Evolutionary conservation across 495 filamentous ascomycete species (phyloP), one percentile per base, ranked within the genome.

Genomic region (Apodospora peruviana): DNA sequence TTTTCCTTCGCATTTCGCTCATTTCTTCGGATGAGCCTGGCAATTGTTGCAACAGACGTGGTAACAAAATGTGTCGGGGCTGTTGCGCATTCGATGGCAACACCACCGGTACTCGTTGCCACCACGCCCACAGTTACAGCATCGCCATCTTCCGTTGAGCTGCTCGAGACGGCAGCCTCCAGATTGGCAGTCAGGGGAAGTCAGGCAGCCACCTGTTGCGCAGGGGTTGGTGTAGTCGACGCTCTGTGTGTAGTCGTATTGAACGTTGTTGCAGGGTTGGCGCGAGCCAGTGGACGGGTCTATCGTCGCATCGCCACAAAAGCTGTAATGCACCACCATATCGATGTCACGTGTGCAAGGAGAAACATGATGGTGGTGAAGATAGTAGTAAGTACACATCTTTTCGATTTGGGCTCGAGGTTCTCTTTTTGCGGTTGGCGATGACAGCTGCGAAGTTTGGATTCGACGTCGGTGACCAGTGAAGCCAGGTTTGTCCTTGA

Each of bases 31-130:
- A 40, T 40, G 37, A 11, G 39, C 19, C n/a, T 41, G 20, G 35
- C 68, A 68, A 1, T 47, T 48, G 2, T 35, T 44, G 21, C 65
- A 68, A 35, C 60, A 62, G 20, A 56, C 47, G 36, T 65, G 65
- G 38, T 68, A 66, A 43, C 68, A 76, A 34, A 74, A 70, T n/a
- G 70, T 64, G 43, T 76, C 70, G 0, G 70, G 71, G 35, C 69
- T 68, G 27, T 54, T 61, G 22, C 52, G 57, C 55, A 62, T 56
- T 23, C 55, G 62, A 27, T 65, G 60, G 21, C 61, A 50, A 29
- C 62, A 74, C 55, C 53, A 66, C 25, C 62, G 59, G 25, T 67
- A 64, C 29, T 57, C 56, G 38, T 76, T 74, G 7, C 61, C 66
- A 4, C 65, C 68, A 1, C 72, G 61, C 3, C 54, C 48, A 38